Evolutionary conservation across 1,284 basidiomycete genomes (phyloP).

Genomic region (Irpex sp.): DNA sequence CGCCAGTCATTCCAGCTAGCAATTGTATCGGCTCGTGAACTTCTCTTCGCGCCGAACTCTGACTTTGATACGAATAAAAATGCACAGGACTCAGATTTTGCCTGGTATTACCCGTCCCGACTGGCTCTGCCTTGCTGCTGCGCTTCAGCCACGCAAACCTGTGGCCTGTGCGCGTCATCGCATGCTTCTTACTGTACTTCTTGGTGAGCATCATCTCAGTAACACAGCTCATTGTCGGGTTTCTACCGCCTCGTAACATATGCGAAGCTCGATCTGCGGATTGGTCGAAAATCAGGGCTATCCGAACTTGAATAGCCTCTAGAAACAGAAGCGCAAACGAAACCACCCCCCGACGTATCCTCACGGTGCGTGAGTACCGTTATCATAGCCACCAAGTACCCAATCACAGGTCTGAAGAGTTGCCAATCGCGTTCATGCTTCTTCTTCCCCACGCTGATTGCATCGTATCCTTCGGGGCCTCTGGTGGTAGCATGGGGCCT

Average conservation of each 20-base stretch:
- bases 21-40: background rate
- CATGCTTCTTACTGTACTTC: background rate
- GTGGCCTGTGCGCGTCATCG: too few species aligned
- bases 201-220: background rate
- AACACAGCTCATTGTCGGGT: background rate
- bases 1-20: background rate
- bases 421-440: background rate
- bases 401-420: background rate
- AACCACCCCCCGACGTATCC: background rate
- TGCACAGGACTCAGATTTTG: background rate
- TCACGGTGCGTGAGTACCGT: background rate
- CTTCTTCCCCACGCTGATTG: conserved; percentile 1
- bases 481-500: background rate
- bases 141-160: background rate
- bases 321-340: background rate
- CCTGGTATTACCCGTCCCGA: background rate
- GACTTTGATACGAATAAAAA: background rate
- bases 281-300: background rate
- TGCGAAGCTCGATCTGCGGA: background rate
- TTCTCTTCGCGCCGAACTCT: background rate
- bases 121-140: background rate
- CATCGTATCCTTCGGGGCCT: background rate
- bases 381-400: background rate
- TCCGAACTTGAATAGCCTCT: background rate
- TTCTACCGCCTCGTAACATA: background rate